Percentiles rank a stretch among this genome's conserved stretches.
Conservation (phyloP, 192 early-diverging fungal species). For the Backusella parvicylindrica region DNA sequence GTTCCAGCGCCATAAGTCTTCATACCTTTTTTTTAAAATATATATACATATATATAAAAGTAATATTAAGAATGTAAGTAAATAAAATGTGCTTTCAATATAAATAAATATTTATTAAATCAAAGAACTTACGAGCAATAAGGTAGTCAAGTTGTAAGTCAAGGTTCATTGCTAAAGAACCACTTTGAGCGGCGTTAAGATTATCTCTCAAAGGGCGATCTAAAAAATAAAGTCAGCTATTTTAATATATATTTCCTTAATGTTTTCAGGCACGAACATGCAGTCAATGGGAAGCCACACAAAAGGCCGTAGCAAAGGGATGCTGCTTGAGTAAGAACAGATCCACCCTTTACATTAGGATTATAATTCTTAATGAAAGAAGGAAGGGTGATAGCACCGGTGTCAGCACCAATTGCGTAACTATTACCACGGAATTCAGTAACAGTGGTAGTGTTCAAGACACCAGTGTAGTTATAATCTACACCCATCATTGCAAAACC, state of each 20-base stretch:
- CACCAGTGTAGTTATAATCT: background rate
- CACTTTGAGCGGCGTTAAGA: constrained; percentile 53
- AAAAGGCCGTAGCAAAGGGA: background rate
- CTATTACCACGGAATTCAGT: constrained; percentile 43
- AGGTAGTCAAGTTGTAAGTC: constrained; percentile 42
- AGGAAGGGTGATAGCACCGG: constrained; percentile 39
- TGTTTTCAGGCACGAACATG: constrained; percentile 2
- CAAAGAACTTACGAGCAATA: constrained; percentile 9
- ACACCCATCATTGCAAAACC: constrained; percentile 49
- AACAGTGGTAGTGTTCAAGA: background rate
- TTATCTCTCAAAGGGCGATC: constrained; percentile 15
- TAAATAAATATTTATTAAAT: background rate
- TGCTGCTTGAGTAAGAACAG: constrained; percentile 40
- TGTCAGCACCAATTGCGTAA: constrained; percentile 51
- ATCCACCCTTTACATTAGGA: constrained; percentile 33
- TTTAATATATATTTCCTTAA: background rate
- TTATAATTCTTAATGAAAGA: constrained; percentile 44
- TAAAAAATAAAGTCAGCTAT: background rate
- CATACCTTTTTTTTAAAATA: constrained; percentile 8
- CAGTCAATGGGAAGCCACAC: constrained; percentile 4
- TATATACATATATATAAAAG: too few species aligned
- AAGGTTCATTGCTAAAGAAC: constrained; percentile 45
- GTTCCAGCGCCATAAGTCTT: background rate
- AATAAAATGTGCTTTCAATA: background rate
- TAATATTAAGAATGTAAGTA: background rate